Evolutionary conservation across 2,329 filamentous ascomycete genomes (phyloP), one percentile per base, ranked within the genome.

Genomic region (Parascedosporium putredinis): DNA sequence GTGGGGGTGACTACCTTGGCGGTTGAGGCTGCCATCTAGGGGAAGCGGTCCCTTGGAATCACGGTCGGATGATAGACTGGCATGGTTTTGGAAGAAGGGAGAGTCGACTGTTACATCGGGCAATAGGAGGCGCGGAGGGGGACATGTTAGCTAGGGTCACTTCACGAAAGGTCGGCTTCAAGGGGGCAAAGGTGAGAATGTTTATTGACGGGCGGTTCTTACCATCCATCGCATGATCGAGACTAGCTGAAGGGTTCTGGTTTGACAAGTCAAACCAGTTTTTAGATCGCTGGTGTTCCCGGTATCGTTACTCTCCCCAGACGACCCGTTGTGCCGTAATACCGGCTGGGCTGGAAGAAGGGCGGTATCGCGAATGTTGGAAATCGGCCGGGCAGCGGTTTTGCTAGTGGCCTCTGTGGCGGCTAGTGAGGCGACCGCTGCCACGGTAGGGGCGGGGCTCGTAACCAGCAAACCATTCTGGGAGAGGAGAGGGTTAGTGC

Each of bases 211-310:
- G 3, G 18, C 10, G 6, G 9, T 42, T 44, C 62, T 57, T 57
- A 73, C 71, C 67, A 55, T 79, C 75, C 72, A 78, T 77, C 3
- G 62, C 56, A 18, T 65, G 62, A 25, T 73, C 67, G 44, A 69
- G 69, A 0, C 62, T 65, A 9, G 64, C 66, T 1, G 63, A 68
- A 0, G 71, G 68, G 38, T 79, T 74, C 42, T 69, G 61, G 40
- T 79, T 79, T 4, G 72, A 75, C 9, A 62, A 64, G 31, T 79
- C 70, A 50, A 79, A 79, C 76, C 76, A 80, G 31, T 63, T 69
- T 31, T 67, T 73, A 1, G 67, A 47, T 79, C 75, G 54, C 72
- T 77, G 12, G 14, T 16, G 3, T 67, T 60, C 3, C 65, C 63
- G 0, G 75, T 77, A 20, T 68, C 64, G 43, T 73, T 65, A 31